A percentile compares a stretch with the other conserved stretches of the same genome.
These are phyloP conservation scores for Aspergillus sp. DNA, from an alignment of 2,329 filamentous ascomycete species.

Conservation along the genomic window DNA sequence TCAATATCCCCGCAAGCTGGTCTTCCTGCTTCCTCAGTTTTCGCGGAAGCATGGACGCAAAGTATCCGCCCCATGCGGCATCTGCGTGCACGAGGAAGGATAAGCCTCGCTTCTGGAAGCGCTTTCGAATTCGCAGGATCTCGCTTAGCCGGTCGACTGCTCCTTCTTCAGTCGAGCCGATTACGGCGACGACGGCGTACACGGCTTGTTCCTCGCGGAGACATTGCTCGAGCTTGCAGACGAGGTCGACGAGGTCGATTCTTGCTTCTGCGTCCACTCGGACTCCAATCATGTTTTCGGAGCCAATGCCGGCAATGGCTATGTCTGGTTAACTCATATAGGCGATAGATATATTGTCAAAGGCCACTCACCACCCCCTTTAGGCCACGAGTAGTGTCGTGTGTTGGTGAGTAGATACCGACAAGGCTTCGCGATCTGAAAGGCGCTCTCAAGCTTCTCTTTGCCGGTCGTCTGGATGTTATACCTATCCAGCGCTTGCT, in stretches of 20 bases:
- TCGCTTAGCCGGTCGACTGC: constrained; percentile 52
- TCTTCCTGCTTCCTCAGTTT: constrained; percentile 22
- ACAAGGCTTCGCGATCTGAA: constrained; percentile 34
- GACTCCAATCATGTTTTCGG: constrained; percentile 48
- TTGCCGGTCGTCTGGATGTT: constrained; percentile 19
- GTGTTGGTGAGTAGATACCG: constrained; percentile 49
- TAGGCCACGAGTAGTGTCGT: constrained; percentile 56
- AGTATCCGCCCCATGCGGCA: constrained; percentile 58
- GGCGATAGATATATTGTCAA: background rate
- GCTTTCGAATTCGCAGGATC: constrained; percentile 43
- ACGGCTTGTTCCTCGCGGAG: constrained; percentile 38
- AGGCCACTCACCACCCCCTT: constrained; percentile 47
- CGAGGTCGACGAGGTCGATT: constrained; percentile 36
- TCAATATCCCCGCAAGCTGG: background rate
- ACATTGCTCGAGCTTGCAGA: constrained; percentile 8
- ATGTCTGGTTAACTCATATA: background rate
- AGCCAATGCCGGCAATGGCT: constrained; percentile 54
- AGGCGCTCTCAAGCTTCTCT: constrained; percentile 25
- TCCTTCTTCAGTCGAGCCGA: constrained; percentile 56
- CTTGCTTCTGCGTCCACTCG: constrained; percentile 47
- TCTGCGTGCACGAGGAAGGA: constrained; percentile 55
- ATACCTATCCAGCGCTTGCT: constrained; percentile 3
- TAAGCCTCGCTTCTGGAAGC: constrained; percentile 25
- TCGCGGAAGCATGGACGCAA: constrained; percentile 47
- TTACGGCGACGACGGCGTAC: constrained; percentile 51